Evolutionary conservation across 1,139 yeast species (phyloP), one percentile per base, ranked within the genome.

Genomic region (Spathaspora sp.): DNA sequence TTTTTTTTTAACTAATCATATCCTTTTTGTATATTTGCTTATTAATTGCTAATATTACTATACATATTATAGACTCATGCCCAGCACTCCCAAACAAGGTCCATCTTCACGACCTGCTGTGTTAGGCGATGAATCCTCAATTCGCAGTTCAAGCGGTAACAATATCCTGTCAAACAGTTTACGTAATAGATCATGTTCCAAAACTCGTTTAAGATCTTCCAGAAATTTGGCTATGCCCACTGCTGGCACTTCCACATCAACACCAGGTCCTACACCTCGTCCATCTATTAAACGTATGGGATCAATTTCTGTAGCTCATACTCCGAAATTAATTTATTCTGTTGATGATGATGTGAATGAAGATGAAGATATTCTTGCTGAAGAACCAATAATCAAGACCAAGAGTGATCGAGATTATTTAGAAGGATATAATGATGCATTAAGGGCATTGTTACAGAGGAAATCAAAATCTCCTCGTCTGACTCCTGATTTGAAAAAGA

Each of bases 391-490:
- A 42, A 42, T 44, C 20, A 55, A 55, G 38, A 37, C 9, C 6
- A 11, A 37, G 15, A 49, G 76, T 43, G 84, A 81, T 52, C 62
- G 85, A 20, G 85, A 84, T 51, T 86, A 86, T 56, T 58, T 81
- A 34, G 95, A 85, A 59, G 93, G 93, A 0, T 82, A 82, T 54
- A 77, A 76, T 38, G 93, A 84, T 58, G 95, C 91, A 0, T 59
- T 86, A 45, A 72, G 80, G 54, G 76, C 72, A 3, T 51, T 73
- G 15, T 59, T 61, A 46, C 61, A 56, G 43, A 66, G 66, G 43
- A 61, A 54, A 41, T 43, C 53, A 13, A 54, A 44, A 50, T 51
- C 47, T 47, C 48, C 43, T 16, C 23, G 38, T 7, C 24, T 34
- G 36, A 23, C 38, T 10, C 27, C 39, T 4, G 39, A 40, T 23